Base-by-base conservation (phyloP, 495 filamentous ascomycete genomes). In the Penicillium verhagenii region DNA sequence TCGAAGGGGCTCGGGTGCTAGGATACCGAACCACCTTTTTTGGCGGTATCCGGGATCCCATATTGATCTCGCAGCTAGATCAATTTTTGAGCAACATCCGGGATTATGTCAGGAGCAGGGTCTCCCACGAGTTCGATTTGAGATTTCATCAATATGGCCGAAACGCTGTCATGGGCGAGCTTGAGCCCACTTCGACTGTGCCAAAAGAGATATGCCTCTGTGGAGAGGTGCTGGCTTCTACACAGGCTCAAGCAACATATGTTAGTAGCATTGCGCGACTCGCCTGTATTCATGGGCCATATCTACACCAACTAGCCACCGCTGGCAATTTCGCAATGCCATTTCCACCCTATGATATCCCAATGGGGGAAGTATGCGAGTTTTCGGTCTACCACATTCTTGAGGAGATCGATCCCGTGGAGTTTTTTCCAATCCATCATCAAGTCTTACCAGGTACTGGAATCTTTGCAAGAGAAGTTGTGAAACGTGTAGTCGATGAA, bases 371-470 rank as follows among this genome's bases (percentile, higher is more conserved):
- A 2, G 69, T 67, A 10, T 60, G 67, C 11, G 57, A 69, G 53
- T 82, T 82, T 53, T 72, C 59, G 44, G 55, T 82, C 21, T 82
- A 79, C 52, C 78, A 82, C 52, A 59, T 79, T 18, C 71, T 79
- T 64, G 62, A 70, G 9, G n/a, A n/a, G n/a, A n/a, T n/a, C n/a
- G n/a, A n/a, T n/a, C n/a, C n/a, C n/a, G n/a, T n/a, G n/a, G n/a
- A n/a, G n/a, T n/a, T n/a, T n/a, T n/a, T n/a, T n/a, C n/a, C n/a
- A n/a, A n/a, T n/a, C n/a, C n/a, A n/a, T n/a, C n/a, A n/a, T n/a
- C n/a, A n/a, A n/a, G n/a, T n/a, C n/a, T n/a, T n/a, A n/a, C n/a
- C n/a, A n/a, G n/a, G n/a, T n/a, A n/a, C n/a, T n/a, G n/a, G n/a
- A n/a, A n/a, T n/a, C n/a, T n/a, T n/a, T n/a, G n/a, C n/a, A n/a